phyloP scores from a whole-genome alignment of 2,329 filamentous ascomycete species.

The Trichophyton simii region DNA sequence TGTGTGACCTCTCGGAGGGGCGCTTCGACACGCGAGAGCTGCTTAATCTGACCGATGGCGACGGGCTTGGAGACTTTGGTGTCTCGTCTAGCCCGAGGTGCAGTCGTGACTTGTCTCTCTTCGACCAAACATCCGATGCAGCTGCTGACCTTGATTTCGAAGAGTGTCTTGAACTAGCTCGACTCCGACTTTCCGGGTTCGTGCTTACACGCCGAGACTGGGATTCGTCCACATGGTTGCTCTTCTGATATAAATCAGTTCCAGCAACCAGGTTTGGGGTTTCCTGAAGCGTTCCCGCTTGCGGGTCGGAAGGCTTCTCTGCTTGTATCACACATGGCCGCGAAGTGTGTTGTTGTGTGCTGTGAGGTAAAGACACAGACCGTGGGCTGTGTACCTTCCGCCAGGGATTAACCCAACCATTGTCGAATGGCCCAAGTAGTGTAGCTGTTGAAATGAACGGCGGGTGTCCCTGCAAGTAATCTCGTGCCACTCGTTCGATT shows the following conservation, averaged over 20 bases:
- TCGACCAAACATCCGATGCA: not conserved
- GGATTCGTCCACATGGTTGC: too few relatives aligned
- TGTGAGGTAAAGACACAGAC: not conserved
- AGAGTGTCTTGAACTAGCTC: not conserved
- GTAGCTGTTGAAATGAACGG: slow-evolving; percentile 36
- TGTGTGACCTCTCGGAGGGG: not conserved
- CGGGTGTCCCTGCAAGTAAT: slow-evolving; percentile 31
- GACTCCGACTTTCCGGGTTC: not conserved
- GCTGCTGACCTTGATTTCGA: not conserved
- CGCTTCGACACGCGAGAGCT: not conserved
- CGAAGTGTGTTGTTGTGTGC: not conserved
- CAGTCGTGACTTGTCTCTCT: not conserved
- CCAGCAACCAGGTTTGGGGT: not conserved
- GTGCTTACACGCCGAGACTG: not conserved
- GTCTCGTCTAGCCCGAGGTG: not conserved
- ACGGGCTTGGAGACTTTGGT: not conserved
- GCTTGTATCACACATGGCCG: not conserved
- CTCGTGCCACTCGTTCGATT: slow-evolving; percentile 30
- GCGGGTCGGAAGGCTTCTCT: not conserved
- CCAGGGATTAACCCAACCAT: slow-evolving; percentile 38
- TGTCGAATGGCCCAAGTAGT: slow-evolving; percentile 34
- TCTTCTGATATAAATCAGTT: not conserved
- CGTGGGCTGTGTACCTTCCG: slow-evolving; percentile 8
- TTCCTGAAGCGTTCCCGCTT: not conserved
- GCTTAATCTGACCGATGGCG: not conserved